Percentiles rank a stretch among this genome's conserved stretches.
phyloP scores from a whole-genome alignment of 441 rosid genomes.

The Euphorbia neoarborescens region DNA sequence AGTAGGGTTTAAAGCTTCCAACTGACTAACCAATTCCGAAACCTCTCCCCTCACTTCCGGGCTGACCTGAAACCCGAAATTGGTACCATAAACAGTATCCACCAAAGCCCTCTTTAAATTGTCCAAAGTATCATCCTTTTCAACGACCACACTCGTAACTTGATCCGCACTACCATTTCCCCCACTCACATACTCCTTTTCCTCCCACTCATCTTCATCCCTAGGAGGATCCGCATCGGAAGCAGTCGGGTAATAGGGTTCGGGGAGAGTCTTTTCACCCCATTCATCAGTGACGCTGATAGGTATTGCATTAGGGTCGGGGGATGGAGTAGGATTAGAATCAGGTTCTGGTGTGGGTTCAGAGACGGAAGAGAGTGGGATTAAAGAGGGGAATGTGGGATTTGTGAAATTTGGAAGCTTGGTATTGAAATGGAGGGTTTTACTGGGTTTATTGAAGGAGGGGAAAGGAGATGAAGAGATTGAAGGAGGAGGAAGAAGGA shows the following conservation, averaged over 20 bases:
- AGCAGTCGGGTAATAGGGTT: conserved; percentile 26
- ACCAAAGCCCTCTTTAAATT: conserved; percentile 75
- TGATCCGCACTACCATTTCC: conserved; percentile 34
- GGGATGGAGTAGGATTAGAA: conserved; percentile 17
- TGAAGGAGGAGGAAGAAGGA: conserved; percentile 27
- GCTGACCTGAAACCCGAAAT: conserved; percentile 65
- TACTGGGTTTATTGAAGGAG: conserved; percentile 15
- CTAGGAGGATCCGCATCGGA: conserved; percentile 64
- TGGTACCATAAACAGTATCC: conserved; percentile 73
- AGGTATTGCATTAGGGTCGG: background rate
- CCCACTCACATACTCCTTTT: conserved; percentile 16
- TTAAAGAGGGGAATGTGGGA: background rate
- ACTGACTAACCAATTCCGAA: conserved; percentile 74
- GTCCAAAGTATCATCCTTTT: conserved; percentile 24
- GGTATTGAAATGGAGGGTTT: conserved; percentile 3
- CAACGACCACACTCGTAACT: conserved; percentile 21
- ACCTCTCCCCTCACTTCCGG: conserved; percentile 75
- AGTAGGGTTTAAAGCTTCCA: conserved; percentile 75
- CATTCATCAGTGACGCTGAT: conserved; percentile 57
- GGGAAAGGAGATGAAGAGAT: conserved; percentile 17
- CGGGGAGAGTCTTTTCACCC: conserved; percentile 59
- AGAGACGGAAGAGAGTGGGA: conserved; percentile 5
- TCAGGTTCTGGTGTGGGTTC: conserved; percentile 11
- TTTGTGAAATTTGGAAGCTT: background rate
- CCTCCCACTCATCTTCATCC: conserved; percentile 83